Evolutionary conservation across 139 green algal genomes (phyloP).

Genomic region (Pleodorina starrii): DNA sequence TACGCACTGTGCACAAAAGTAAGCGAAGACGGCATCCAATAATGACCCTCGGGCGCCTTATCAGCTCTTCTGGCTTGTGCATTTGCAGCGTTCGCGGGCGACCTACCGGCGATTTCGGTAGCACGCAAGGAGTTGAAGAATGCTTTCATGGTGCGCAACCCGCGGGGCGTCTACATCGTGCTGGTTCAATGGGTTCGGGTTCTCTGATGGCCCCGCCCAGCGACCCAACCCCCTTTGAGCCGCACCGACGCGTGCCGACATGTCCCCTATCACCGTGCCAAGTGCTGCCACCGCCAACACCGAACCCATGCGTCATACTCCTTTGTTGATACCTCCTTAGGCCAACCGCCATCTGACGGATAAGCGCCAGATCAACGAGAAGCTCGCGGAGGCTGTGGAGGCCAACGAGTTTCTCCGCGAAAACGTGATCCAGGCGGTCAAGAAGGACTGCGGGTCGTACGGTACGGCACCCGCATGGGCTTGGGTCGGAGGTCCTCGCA

Average conservation of each 20-base stretch:
- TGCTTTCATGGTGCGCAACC: conserved; percentile 11
- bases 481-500: too few relatives aligned
- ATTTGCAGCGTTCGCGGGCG: conserved; percentile 11
- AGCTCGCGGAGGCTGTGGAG: conserved; percentile 20
- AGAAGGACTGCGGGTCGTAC: conserved; percentile 37
- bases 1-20: conserved; percentile 34
- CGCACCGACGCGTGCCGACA: too few relatives aligned
- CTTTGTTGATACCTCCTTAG: neutral
- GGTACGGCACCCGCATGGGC: too few relatives aligned
- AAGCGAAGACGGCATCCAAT: neutral
- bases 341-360: conserved; percentile 35
- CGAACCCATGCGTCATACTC: too few relatives aligned
- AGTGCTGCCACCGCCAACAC: too few relatives aligned
- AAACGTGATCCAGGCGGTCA: conserved; percentile 45
- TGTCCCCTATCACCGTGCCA: too few relatives aligned
- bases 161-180: too few relatives aligned
- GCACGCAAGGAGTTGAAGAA: conserved; percentile 24
- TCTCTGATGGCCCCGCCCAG: too few relatives aligned
- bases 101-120: conserved; percentile 20
- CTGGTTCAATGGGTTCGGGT: too few relatives aligned
- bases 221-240: too few relatives aligned
- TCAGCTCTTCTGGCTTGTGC: neutral
- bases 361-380: conserved; percentile 6
- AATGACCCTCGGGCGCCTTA: too few relatives aligned
- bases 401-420: conserved; percentile 41